A percentile compares a stretch with the other conserved stretches of the same genome.
Evolutionary conservation across 306 rosid species (phyloP).

Genomic region (Malus fusca): DNA sequence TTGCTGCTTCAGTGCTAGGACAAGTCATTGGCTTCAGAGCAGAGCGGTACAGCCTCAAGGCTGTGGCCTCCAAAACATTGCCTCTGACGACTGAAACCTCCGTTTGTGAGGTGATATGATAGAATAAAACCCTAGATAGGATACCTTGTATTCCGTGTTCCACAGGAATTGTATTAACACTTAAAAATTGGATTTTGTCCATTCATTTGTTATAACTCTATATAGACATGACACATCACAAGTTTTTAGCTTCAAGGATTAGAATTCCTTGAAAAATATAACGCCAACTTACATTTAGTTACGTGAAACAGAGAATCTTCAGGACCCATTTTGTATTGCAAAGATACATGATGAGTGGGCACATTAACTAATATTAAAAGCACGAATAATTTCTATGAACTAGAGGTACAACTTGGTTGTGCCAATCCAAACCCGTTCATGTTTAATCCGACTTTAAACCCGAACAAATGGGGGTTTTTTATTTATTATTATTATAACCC

Average conservation of each 20-base stretch:
- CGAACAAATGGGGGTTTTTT: no score
- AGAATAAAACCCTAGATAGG: background rate
- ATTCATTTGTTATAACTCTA: background rate
- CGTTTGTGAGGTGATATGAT: background rate
- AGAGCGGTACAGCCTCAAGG: constrained; percentile 60
- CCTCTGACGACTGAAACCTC: constrained; percentile 4
- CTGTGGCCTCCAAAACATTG: constrained; percentile 34
- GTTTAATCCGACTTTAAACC: no score
- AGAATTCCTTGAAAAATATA: background rate
- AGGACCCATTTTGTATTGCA: background rate
- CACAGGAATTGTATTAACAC: background rate
- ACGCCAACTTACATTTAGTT: no score
- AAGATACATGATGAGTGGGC: background rate
- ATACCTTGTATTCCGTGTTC: background rate
- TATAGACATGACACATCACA: no score
- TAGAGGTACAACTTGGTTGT: no score
- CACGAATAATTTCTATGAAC: no score
- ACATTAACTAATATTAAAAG: no score
- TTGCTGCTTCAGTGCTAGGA: constrained; percentile 81
- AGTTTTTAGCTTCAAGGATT: no score
- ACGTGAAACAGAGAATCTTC: no score
- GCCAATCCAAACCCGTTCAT: no score
- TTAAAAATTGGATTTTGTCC: background rate
- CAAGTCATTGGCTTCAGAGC: constrained; percentile 92
- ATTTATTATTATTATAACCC: no score